A percentile compares a stretch with the other conserved stretches of the same genome.
These are phyloP conservation scores for Clavariopsis aquatica DNA, from an alignment of 495 filamentous ascomycete species.

Conservation along the genomic window DNA sequence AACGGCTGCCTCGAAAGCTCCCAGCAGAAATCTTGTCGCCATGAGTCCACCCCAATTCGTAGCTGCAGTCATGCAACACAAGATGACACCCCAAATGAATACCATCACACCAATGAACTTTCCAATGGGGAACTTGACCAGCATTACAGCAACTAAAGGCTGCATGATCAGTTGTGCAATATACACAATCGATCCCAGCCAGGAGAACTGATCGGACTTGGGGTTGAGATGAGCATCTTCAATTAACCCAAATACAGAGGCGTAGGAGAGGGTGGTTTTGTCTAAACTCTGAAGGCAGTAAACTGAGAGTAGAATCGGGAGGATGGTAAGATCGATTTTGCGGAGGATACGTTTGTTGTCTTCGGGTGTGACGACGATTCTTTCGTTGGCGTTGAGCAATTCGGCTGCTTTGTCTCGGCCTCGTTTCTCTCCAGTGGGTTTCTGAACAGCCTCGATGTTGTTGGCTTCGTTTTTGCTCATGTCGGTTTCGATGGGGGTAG, in stretches of 20 bases:
- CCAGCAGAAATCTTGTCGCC: slow-evolving; percentile 43
- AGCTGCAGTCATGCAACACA: slow-evolving; percentile 43
- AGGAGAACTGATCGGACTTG: slow-evolving; percentile 46
- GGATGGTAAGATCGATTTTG: slow-evolving; percentile 52
- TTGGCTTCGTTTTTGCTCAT: slow-evolving; percentile 44
- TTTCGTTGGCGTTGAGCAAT: slow-evolving; percentile 17
- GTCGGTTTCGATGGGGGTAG: slow-evolving; percentile 18
- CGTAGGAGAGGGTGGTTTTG: slow-evolving; percentile 54
- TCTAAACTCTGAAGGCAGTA: slow-evolving; percentile 60
- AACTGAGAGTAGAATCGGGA: slow-evolving; percentile 53
- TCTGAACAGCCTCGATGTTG: slow-evolving; percentile 46
- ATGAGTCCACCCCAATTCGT: slow-evolving; percentile 52
- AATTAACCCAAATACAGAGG: slow-evolving; percentile 58
- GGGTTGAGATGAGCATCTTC: slow-evolving; percentile 53
- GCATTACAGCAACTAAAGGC: slow-evolving; percentile 43
- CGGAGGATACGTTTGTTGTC: slow-evolving; percentile 38
- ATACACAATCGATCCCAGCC: slow-evolving; percentile 42
- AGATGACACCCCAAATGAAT: slow-evolving; percentile 38
- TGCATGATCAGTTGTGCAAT: slow-evolving; percentile 43
- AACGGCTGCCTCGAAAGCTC: slow-evolving; percentile 40
- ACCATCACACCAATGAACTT: slow-evolving; percentile 44
- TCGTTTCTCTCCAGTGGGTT: slow-evolving; percentile 20
- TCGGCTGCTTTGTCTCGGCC: slow-evolving; percentile 47
- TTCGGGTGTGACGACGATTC: slow-evolving; percentile 46
- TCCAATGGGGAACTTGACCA: slow-evolving; percentile 51